phyloP scores from a whole-genome alignment of 176 grass and related monocot species.

The Zea mays region Zm-B73-REFERENCE-NAM-5.0 NC_050097.1:191938501-191939000 shows the following conservation, averaged over 20 bases:
- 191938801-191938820: not conserved
- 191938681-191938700: too few species aligned
- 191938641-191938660: too few species aligned
- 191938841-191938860: not conserved
- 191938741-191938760: not conserved
- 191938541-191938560: too few species aligned
- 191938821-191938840: not conserved
- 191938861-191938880: not conserved
- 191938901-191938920: not conserved
- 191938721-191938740: too few species aligned
- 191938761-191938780: not conserved
- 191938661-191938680: too few species aligned
- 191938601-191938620: too few species aligned
- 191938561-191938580: too few species aligned
- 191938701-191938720: too few species aligned
- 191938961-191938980: slow-evolving; percentile 37
- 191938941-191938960: slow-evolving; percentile 41
- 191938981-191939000: not conserved
- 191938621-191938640: too few species aligned
- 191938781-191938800: not conserved
- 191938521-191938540: too few species aligned
- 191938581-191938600: too few species aligned
- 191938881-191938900: not conserved
- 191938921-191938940: not conserved
- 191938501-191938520: too few species aligned